A percentile compares a stretch with the other conserved stretches of the same genome.
phyloP scores from a whole-genome alignment of 768 basidiomycete species.

The Trametopsis cervina region DNA sequence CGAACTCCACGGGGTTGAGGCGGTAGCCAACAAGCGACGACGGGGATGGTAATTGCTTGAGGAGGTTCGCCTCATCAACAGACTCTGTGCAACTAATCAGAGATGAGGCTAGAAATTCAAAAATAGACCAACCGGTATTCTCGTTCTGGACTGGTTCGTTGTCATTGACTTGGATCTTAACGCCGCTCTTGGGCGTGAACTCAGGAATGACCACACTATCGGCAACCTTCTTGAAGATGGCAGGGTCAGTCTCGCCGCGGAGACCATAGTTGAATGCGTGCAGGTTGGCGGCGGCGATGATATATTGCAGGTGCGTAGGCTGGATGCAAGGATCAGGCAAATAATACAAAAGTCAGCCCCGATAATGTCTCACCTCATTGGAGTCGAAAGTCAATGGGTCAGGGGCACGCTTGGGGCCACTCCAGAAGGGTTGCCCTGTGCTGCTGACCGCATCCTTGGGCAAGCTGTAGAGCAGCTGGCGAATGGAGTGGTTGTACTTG shows the following conservation, averaged over 20 bases:
- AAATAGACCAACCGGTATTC: constrained; percentile 19
- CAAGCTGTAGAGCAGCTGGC: constrained; percentile 86
- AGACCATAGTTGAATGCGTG: constrained; percentile 98
- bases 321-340: constrained; percentile 26
- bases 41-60: constrained; percentile 75
- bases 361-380: constrained; percentile 56
- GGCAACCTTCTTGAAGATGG: constrained; percentile 76
- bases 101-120: background rate
- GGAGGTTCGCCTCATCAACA: constrained; percentile 46
- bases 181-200: constrained; percentile 88
- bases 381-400: constrained; percentile 84
- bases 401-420: constrained; percentile 95
- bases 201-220: constrained; percentile 77
- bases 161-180: constrained; percentile 91
- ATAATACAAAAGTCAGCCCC: constrained; percentile 2
- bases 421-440: constrained; percentile 97
- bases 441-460: constrained; percentile 91
- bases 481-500: constrained; percentile 89
- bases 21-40: constrained; percentile 95
- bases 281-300: constrained; percentile 91
- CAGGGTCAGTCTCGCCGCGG: constrained; percentile 77
- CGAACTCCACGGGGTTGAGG: constrained; percentile 91
- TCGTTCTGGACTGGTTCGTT: constrained; percentile 70
- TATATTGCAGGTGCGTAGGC: constrained; percentile 82
- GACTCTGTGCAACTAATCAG: constrained; percentile 12